Evolutionary conservation across 495 filamentous ascomycete species (phyloP).

Genomic region (Friedmanniomyces endolithicus): DNA sequence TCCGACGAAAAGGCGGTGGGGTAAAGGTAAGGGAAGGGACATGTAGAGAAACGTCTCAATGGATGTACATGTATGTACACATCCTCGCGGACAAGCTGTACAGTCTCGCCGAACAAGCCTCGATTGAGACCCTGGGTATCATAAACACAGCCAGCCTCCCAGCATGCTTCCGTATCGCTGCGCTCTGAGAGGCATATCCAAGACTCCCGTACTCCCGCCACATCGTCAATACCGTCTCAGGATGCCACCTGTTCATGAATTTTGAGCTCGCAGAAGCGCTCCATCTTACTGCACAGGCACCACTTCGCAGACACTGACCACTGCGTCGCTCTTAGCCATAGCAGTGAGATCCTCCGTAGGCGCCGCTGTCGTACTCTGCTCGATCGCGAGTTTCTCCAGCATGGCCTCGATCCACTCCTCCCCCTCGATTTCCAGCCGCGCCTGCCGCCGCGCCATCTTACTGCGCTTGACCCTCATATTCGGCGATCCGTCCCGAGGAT

Average conservation of each 20-base stretch:
- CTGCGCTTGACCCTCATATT: constrained; percentile 14
- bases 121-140: too few relatives aligned
- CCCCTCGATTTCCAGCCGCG: constrained; percentile 15
- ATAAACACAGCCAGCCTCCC: too few relatives aligned
- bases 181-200: background rate
- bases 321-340: background rate
- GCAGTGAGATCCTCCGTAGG: background rate
- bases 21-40: too few relatives aligned
- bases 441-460: constrained; percentile 17
- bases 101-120: too few relatives aligned
- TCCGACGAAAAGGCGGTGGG: too few relatives aligned
- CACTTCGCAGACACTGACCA: constrained; percentile 4
- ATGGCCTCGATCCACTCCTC: constrained; percentile 18
- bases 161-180: too few relatives aligned
- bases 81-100: too few relatives aligned
- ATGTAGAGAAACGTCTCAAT: too few relatives aligned
- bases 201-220: background rate
- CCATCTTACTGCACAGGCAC: background rate
- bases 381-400: constrained; percentile 3
- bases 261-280: background rate
- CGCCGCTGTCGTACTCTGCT: background rate
- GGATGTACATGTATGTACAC: too few relatives aligned
- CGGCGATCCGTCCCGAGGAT: constrained; percentile 5
- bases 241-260: too few relatives aligned
- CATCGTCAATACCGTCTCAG: too few relatives aligned